Conservation (phyloP, 2,329 filamentous ascomycete species). For the Paraconiothyrium sp. region DNA sequence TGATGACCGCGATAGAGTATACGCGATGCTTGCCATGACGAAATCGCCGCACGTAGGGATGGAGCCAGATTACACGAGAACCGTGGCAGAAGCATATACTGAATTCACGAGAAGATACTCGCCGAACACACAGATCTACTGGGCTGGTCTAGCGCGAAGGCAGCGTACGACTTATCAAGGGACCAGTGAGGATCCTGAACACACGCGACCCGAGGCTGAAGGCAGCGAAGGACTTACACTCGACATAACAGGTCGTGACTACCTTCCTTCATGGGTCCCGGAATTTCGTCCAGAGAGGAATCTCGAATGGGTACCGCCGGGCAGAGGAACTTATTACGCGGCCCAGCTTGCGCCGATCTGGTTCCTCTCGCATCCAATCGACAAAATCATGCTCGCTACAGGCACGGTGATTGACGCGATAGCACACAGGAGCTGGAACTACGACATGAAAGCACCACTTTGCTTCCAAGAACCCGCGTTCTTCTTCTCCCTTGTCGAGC, state of each 20-base stretch:
- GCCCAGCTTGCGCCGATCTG: neutral
- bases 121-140: constrained; percentile 12
- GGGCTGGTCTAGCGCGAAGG: constrained; percentile 8
- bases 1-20: constrained; percentile 17
- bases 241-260: constrained; percentile 12
- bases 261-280: constrained; percentile 17
- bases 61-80: constrained; percentile 12
- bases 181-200: neutral
- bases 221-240: neutral
- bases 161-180: neutral
- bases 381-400: constrained; percentile 3
- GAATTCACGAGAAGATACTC: constrained; percentile 15
- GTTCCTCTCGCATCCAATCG: constrained; percentile 1
- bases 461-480: neutral
- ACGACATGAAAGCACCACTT: constrained; percentile 2
- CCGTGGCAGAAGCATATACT: constrained; percentile 12
- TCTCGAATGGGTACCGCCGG: constrained; percentile 6
- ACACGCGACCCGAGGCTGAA: neutral
- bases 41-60: neutral
- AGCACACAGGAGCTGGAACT: neutral
- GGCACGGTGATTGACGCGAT: constrained; percentile 1
- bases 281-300: constrained; percentile 13
- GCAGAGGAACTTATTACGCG: neutral
- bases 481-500: constrained; percentile 3
- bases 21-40: constrained; percentile 18